phyloP scores from a whole-genome alignment of 257 asterid species.

The Salvia miltiorrhiza region DNA sequence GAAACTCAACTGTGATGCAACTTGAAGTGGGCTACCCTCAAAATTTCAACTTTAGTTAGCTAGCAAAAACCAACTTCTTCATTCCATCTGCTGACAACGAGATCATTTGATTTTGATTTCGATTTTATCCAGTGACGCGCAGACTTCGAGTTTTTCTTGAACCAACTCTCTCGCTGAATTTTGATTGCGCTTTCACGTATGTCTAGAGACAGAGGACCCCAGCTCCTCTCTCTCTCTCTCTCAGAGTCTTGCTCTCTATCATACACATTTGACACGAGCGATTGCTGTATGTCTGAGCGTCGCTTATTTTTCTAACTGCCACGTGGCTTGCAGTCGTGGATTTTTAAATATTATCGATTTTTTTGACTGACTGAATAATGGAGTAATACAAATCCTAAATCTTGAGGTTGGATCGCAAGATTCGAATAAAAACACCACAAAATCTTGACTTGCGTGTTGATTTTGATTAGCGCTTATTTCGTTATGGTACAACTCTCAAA shows the following conservation, averaged over 20 bases:
- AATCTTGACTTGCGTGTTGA: slow-evolving; percentile 26
- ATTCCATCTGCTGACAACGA: slow-evolving; percentile 6
- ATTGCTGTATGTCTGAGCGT: background rate
- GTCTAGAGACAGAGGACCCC: background rate
- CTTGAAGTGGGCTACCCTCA: slow-evolving; percentile 14
- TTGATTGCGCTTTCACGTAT: background rate
- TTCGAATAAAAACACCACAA: background rate
- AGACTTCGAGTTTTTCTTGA: background rate
- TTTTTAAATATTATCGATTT: background rate
- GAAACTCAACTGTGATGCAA: slow-evolving; percentile 10
- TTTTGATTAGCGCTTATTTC: slow-evolving; percentile 13
- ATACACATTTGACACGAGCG: slow-evolving; percentile 15
- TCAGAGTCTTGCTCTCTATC: slow-evolving; percentile 7
- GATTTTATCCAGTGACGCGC: background rate
- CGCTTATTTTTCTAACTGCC: slow-evolving; percentile 13
- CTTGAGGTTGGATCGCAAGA: background rate
- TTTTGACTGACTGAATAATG: background rate
- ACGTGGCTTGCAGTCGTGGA: slow-evolving; percentile 23
- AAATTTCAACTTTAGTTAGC: background rate
- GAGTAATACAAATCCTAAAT: background rate
- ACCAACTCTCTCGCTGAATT: slow-evolving; percentile 8
- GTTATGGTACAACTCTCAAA: no score
- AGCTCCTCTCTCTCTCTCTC: background rate
- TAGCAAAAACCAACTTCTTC: slow-evolving; percentile 18
- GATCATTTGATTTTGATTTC: no score